Percentiles rank a stretch among this genome's conserved stretches.
phyloP scores from a whole-genome alignment of 1,284 basidiomycete species.

The Hortiboletus rubellus region DNA sequence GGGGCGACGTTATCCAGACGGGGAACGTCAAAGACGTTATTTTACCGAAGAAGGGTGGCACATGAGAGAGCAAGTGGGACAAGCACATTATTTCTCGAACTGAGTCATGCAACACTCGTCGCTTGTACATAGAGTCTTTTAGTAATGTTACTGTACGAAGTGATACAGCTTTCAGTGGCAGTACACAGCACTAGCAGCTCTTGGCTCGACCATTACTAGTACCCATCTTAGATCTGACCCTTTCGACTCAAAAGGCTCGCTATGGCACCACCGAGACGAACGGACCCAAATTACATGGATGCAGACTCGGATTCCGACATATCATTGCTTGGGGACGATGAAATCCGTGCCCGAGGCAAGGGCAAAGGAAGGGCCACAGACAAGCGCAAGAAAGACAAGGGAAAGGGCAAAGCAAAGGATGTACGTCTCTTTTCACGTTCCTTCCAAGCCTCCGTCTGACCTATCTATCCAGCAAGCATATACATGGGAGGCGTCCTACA shows the following conservation, averaged over 20 bases:
- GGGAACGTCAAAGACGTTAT: not conserved
- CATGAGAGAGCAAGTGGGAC: not conserved
- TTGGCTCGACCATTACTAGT: not conserved
- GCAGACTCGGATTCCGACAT: slow-evolving; percentile 44
- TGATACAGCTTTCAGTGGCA: not conserved
- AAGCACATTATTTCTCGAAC: not conserved
- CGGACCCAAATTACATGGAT: slow-evolving; percentile 38
- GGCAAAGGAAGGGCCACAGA: slow-evolving; percentile 43
- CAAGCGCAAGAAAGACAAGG: slow-evolving; percentile 43
- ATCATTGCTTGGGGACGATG: slow-evolving; percentile 37
- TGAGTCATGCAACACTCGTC: not conserved
- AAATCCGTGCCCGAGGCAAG: slow-evolving; percentile 42
- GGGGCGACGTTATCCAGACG: slow-evolving; percentile 37
- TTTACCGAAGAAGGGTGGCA: not conserved
- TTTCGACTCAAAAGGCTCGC: not conserved
- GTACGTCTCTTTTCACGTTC: slow-evolving; percentile 31
- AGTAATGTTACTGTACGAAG: not conserved
- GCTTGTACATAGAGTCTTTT: not conserved
- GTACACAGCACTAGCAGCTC: too few species aligned
- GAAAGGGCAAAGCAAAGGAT: slow-evolving; percentile 52
- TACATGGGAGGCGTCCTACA: slow-evolving; percentile 95
- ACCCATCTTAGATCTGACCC: not conserved
- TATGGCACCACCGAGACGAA: slow-evolving; percentile 27
- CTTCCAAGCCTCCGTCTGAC: not conserved
- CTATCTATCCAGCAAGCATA: slow-evolving; percentile 62